phyloP scores from a whole-genome alignment of 352 stramenopile species.

The Plasmopara viticola region DNA sequence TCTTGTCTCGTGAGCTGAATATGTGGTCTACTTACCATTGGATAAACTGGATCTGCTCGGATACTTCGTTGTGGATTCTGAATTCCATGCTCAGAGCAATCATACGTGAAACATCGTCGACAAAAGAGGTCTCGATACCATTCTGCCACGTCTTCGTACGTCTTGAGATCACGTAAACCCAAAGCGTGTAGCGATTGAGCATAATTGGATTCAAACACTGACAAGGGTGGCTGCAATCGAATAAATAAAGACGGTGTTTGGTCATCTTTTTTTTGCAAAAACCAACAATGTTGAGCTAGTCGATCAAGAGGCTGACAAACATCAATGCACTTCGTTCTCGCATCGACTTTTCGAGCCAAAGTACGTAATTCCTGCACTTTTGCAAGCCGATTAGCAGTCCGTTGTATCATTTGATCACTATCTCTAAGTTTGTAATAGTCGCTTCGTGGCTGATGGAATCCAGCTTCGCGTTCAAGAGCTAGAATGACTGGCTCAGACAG shows the following conservation, averaged over 20 bases:
- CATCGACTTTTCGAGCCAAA: not conserved
- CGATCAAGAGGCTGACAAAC: slow-evolving; percentile 8
- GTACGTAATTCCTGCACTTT: slow-evolving; percentile 16
- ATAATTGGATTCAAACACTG: slow-evolving; percentile 56
- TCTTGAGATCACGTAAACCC: slow-evolving; percentile 32
- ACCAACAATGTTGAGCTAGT: slow-evolving; percentile 26
- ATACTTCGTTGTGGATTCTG: slow-evolving; percentile 42
- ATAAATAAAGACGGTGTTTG: slow-evolving; percentile 13
- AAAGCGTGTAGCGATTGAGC: slow-evolving; percentile 18
- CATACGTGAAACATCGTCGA: slow-evolving; percentile 85
- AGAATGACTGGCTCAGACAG: slow-evolving; percentile 40
- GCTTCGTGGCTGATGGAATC: slow-evolving; percentile 28
- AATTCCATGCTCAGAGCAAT: slow-evolving; percentile 87
- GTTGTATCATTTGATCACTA: slow-evolving; percentile 17
- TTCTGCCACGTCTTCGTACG: slow-evolving; percentile 59
- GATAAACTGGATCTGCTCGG: slow-evolving; percentile 53
- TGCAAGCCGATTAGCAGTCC: slow-evolving; percentile 20
- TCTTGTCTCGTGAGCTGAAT: slow-evolving; percentile 22
- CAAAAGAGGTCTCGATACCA: slow-evolving; percentile 87
- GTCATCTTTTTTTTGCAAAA: slow-evolving; percentile 19
- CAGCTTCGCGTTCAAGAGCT: slow-evolving; percentile 27
- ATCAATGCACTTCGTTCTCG: not conserved
- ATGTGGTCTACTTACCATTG: slow-evolving; percentile 32
- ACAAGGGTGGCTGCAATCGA: slow-evolving; percentile 38
- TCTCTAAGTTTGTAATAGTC: slow-evolving; percentile 51